Evolutionary conservation across 2,329 filamentous ascomycete species (phyloP), one percentile per base, ranked within the genome.

Genomic region (Pezicula neosporulosa): DNA sequence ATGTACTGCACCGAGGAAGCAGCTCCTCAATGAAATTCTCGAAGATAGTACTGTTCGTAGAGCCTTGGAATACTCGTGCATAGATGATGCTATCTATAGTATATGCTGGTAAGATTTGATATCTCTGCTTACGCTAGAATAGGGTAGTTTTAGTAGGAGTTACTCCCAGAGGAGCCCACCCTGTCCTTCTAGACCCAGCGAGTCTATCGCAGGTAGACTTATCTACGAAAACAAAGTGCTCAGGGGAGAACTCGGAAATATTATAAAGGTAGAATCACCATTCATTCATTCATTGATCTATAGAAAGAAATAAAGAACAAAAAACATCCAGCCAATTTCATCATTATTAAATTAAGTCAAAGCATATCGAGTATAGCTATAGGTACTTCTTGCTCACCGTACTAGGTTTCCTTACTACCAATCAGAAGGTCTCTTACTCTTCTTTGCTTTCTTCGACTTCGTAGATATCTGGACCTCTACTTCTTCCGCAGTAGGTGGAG

Each of bases 161-260:
- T 28, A 60, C 55, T 8, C 66, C 62, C 5, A 51, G 47, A 6
- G 66, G 67, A 49, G 66, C 64, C 69, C 63, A 72, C 4, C 63
- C 63, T 10, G 52, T 68, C 8, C 63, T 56, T 44, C 69, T 57
- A 52, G 63, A 67, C 7, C 66, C 62, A 50, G 61, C 55, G 8
- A 59, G 58, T 54, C 64, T 69, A 50, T 71, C 63, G 56, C 57
- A 68, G 3, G 65, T 62, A 47, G 68, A 70, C 55, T 72, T 60
- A 52, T 70, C 63, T 33, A 67, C 58, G 47, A 58, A 70, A 10
- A 71, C 62, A 18, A 68, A 55, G 19, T 69, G 61, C 48, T 67
- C 63, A 2, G 61, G 65, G 10, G 54, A 48, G 47, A 65, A 66
- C 4, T 58, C 46, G 3, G 63, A 66, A 8, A 68, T 47, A 7